These are phyloP conservation scores for Teratosphaeria epicoccoides DNA, from an alignment of 2,329 filamentous ascomycete genomes.

Conservation along the genomic window DNA sequence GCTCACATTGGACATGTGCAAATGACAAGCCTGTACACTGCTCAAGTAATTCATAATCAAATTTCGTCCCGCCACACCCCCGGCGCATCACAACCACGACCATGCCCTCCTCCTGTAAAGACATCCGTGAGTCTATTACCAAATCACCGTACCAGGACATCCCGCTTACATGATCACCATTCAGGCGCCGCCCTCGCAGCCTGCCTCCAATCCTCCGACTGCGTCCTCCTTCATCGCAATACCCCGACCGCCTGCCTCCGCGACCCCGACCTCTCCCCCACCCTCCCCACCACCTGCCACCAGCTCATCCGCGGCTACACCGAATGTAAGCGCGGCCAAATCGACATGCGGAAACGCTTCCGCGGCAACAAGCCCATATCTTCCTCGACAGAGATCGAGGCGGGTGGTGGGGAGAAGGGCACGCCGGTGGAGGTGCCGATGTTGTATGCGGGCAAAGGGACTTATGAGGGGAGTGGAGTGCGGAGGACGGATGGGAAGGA, in stretches of 20 bases:
- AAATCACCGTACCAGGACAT: no score
- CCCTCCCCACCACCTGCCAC: slow-evolving; percentile 77
- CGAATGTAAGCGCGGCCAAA: slow-evolving; percentile 90
- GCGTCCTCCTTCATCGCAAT: slow-evolving; percentile 86
- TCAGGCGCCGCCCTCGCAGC: slow-evolving; percentile 80
- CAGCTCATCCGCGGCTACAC: slow-evolving; percentile 88
- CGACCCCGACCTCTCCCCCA: slow-evolving; percentile 60
- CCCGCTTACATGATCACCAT: neutral
- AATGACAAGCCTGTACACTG: neutral
- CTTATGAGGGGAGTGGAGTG: slow-evolving; percentile 17
- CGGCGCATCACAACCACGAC: neutral
- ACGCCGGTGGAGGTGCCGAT: slow-evolving; percentile 42
- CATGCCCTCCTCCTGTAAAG: slow-evolving; percentile 95
- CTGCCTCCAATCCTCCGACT: slow-evolving; percentile 94
- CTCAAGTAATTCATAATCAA: neutral
- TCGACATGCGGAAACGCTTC: slow-evolving; percentile 98
- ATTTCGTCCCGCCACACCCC: neutral
- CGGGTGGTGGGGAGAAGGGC: slow-evolving; percentile 27
- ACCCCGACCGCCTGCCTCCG: slow-evolving; percentile 79
- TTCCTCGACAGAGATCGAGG: slow-evolving; percentile 54
- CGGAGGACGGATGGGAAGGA: slow-evolving; percentile 22
- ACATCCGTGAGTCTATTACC: slow-evolving; percentile 63
- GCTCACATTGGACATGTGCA: neutral
- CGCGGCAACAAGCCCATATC: slow-evolving; percentile 81
- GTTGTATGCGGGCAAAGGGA: slow-evolving; percentile 62